A percentile compares a stretch with the other conserved stretches of the same genome.
These are phyloP conservation scores for Babesia sp. DNA, from an alignment of 169 alveolate genomes.

Conservation along the genomic window DNA sequence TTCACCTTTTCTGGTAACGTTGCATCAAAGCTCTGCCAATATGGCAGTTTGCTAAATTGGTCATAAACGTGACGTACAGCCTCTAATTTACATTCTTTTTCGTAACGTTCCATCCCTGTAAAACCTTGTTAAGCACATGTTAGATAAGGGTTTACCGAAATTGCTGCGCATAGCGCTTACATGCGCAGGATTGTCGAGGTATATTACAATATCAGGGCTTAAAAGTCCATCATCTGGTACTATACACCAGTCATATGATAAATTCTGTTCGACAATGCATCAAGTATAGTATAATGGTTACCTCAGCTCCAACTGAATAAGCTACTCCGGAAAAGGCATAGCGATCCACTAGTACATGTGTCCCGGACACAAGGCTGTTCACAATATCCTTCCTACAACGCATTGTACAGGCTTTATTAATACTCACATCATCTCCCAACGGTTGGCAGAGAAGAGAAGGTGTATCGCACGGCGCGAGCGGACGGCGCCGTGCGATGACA, in stretches of 20 bases:
- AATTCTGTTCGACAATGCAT: slow-evolving; percentile 4
- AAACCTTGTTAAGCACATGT: background rate
- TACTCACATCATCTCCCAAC: slow-evolving; percentile 89
- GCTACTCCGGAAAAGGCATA: slow-evolving; percentile 95
- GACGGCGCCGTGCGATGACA: slow-evolving; percentile 72
- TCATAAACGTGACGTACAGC: slow-evolving; percentile 42
- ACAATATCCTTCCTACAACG: slow-evolving; percentile 72
- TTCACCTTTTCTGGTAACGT: slow-evolving; percentile 24
- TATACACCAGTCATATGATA: slow-evolving; percentile 51
- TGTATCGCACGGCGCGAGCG: slow-evolving; percentile 86
- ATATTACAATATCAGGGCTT: slow-evolving; percentile 59
- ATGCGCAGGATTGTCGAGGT: slow-evolving; percentile 45
- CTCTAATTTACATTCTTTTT: slow-evolving; percentile 22
- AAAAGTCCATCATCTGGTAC: slow-evolving; percentile 53
- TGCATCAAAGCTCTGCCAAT: slow-evolving; percentile 53
- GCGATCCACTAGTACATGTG: slow-evolving; percentile 87
- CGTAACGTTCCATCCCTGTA: slow-evolving; percentile 50
- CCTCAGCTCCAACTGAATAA: slow-evolving; percentile 91
- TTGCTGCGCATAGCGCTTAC: slow-evolving; percentile 41
- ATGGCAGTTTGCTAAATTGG: slow-evolving; percentile 45
- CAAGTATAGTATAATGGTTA: background rate
- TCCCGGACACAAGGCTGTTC: slow-evolving; percentile 77
- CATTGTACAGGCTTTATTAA: background rate
- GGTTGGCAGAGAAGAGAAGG: slow-evolving; percentile 90
- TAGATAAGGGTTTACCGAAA: slow-evolving; percentile 33